Evolutionary conservation across 2,329 filamentous ascomycete genomes (phyloP).

Genomic region (Neofusicoccum ribis): DNA sequence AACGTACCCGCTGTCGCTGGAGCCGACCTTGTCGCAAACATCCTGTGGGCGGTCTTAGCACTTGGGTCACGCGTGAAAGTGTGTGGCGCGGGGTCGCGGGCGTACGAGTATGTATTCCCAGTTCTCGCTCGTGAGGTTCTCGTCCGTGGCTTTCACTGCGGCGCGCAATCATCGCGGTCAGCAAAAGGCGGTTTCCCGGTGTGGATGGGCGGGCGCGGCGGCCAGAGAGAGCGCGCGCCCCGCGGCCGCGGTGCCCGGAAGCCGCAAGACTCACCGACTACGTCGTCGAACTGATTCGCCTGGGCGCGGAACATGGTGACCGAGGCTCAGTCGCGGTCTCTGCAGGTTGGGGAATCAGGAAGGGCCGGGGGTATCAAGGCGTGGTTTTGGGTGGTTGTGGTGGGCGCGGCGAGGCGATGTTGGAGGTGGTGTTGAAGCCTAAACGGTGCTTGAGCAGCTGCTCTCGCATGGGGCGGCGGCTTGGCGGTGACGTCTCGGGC

Average conservation of each 20-base stretch:
- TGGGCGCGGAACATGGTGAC: conserved; percentile 51
- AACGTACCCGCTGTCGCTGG: conserved; percentile 48
- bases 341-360: conserved; percentile 4
- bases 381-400: background rate
- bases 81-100: conserved; percentile 19
- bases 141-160: conserved; percentile 83
- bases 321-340: background rate
- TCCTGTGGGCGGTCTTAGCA: conserved; percentile 42
- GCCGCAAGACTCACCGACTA: conserved; percentile 58
- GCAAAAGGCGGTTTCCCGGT: background rate
- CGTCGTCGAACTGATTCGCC: conserved; percentile 70
- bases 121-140: conserved; percentile 87
- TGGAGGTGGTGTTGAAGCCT: conserved; percentile 12
- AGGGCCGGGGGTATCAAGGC: background rate
- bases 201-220: background rate
- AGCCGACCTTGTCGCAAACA: conserved; percentile 60
- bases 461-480: background rate
- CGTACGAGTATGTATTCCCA: conserved; percentile 69
- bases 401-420: background rate
- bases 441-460: background rate
- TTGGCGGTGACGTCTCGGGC: conserved; percentile 6
- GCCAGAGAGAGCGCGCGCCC: background rate
- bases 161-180: conserved; percentile 26
- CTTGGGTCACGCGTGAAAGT: background rate
- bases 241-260: conserved; percentile 9